These are phyloP conservation scores for Petunia hybrid DNA, from an alignment of 305 asterid species.

Conservation along the genomic window DNA sequence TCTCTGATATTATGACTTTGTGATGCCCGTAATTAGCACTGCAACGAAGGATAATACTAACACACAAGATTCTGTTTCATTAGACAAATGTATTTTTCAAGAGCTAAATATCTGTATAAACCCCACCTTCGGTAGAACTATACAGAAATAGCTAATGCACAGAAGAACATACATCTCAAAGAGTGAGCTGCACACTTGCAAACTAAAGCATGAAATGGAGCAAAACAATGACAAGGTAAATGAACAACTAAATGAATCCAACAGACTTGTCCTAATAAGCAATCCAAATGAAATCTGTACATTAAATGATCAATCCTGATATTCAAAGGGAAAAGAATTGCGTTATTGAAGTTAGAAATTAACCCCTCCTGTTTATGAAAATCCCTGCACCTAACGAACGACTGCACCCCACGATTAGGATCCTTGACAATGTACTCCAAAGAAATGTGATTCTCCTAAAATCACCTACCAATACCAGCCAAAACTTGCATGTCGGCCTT, in stretches of 20 bases:
- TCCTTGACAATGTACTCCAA: not conserved
- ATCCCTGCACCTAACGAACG: conserved; percentile 18
- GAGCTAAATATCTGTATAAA: not conserved
- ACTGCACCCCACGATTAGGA: conserved; percentile 33
- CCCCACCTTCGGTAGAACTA: not conserved
- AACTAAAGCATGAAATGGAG: conserved; percentile 17
- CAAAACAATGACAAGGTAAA: not conserved
- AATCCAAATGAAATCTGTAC: not conserved
- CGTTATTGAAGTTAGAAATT: conserved; percentile 27
- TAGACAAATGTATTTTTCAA: no score
- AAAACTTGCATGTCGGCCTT: conserved; percentile 45
- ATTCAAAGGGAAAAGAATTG: conserved; percentile 14
- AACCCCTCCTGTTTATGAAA: conserved; percentile 26
- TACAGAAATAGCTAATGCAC: conserved; percentile 13
- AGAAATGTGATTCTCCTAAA: conserved; percentile 30
- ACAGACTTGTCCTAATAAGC: not conserved
- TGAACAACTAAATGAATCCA: not conserved
- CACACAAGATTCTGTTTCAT: no score
- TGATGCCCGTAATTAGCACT: no score
- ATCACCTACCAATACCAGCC: conserved; percentile 42
- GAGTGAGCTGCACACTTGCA: conserved; percentile 24
- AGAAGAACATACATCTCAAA: conserved; percentile 19
- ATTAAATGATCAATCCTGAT: conserved; percentile 23
- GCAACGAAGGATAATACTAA: no score
- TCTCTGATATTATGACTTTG: no score